A percentile compares a stretch with the other conserved stretches of the same genome.
Evolutionary conservation across 1,284 basidiomycete genomes (phyloP).

Genomic region (Irpex rosettiformis): DNA sequence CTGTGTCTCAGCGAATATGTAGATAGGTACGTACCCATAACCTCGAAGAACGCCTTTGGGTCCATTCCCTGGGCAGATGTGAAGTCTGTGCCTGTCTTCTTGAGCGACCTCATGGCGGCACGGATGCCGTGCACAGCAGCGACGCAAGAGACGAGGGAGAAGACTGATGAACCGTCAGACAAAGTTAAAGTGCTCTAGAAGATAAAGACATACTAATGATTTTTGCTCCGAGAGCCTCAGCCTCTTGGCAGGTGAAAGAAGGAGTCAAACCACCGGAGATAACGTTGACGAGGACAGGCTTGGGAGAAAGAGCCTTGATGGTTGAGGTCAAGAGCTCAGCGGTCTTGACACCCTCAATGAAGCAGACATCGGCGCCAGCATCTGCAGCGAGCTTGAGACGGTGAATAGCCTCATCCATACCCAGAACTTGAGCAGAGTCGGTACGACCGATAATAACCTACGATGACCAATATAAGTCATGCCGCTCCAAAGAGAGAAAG

Average conservation of each 20-base stretch:
- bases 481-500: slow-evolving; percentile 32
- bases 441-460: slow-evolving; percentile 80
- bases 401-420: slow-evolving; percentile 75
- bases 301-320: slow-evolving; percentile 63
- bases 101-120: slow-evolving; percentile 68
- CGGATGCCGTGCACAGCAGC: slow-evolving; percentile 71
- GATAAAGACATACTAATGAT: slow-evolving; percentile 59
- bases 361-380: slow-evolving; percentile 80
- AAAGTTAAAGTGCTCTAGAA: neutral
- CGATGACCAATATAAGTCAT: neutral
- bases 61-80: slow-evolving; percentile 69
- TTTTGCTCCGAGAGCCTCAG: slow-evolving; percentile 67
- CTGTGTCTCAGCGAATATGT: neutral
- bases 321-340: slow-evolving; percentile 63
- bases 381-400: slow-evolving; percentile 71
- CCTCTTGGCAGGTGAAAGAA: slow-evolving; percentile 65
- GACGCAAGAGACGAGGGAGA: slow-evolving; percentile 68
- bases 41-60: slow-evolving; percentile 71
- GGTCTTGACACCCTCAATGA: slow-evolving; percentile 79
- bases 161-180: slow-evolving; percentile 38
- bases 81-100: slow-evolving; percentile 75
- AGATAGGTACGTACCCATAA: slow-evolving; percentile 49
- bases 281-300: slow-evolving; percentile 74
- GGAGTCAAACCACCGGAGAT: slow-evolving; percentile 76
- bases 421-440: slow-evolving; percentile 76